Base-by-base conservation (phyloP, 2,329 filamentous ascomycete species). In the Sclerotinia glacialis region DNA sequence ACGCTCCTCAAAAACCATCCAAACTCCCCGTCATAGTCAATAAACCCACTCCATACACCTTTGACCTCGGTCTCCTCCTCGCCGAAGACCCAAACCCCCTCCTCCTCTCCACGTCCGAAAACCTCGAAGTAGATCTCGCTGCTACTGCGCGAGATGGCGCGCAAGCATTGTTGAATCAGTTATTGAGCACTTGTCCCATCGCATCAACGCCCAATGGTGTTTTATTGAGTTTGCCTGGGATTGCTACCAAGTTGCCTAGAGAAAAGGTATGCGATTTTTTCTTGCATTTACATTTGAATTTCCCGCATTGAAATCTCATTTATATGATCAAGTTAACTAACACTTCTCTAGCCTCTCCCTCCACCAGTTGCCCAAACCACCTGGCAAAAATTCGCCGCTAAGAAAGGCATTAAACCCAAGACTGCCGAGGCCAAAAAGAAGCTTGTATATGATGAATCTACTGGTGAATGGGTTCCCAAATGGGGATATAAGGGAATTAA, bases 401-500 rank as follows among this genome's bases (percentile, higher is more conserved):
- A 96, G 86, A 96, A 97, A 85, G 95, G 95, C 66, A 98, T 99
- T 80, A 91, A 90, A 81, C 87, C 88, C 79, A 96, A 93, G 85
- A 90, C 86, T 72, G 86, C 90, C 72, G 92, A 95, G 77, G 84
- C 88, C 78, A 85, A 87, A 69, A 84, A 86, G 78, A 90, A 97
- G 80, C 80, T 93, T 74, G 87, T 89, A 66, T 98, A 89, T 78
- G 92, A 98, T 78, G 91, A 96, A 79, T 87, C 84, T 67, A 90
- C 82, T 42, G 90, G 91, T 71, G 91, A 95, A 77, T 98, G 93
- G 92, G 90, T 92, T 76, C 89, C 91, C 70, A 93, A 93, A 79
- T 99, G 94, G 92, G 95, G 95, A 0, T 97, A 95, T 81, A 90
- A 94, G 81, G 93, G 90, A 69, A 88, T 91, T 78, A 95, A 95